A percentile compares a stretch with the other conserved stretches of the same genome.
These are phyloP conservation scores for Fusarium sp. DNA, from an alignment of 2,329 filamentous ascomycete genomes.

Conservation along the genomic window DNA sequence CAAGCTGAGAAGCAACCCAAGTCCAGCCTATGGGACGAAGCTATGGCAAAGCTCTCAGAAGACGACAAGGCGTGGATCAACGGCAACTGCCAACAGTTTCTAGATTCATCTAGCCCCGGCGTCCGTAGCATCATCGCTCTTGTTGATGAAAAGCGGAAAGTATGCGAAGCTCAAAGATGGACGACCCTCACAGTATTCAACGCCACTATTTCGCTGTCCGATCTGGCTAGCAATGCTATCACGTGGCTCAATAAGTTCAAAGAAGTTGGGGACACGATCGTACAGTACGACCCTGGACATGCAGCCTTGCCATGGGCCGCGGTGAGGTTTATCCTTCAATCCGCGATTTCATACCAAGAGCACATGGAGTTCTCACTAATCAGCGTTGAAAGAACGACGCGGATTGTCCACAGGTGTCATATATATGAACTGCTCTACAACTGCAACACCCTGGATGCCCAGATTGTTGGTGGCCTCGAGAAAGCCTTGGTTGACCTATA, in stretches of 20 bases:
- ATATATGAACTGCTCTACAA: not conserved
- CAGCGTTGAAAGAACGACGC: not conserved
- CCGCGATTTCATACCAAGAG: not conserved
- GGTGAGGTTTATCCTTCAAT: not conserved
- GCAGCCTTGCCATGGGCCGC: not conserved
- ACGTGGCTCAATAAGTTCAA: not conserved
- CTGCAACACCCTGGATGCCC: not conserved
- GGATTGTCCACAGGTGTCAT: not conserved
- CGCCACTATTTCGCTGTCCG: not conserved
- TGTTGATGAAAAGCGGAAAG: not conserved
- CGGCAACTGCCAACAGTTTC: not conserved
- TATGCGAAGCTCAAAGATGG: not conserved
- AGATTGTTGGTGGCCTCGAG: not conserved
- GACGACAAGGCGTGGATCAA: not conserved
- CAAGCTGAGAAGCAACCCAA: not conserved
- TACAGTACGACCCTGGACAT: not conserved
- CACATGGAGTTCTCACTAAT: not conserved
- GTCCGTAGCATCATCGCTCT: not conserved
- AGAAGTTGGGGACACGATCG: not conserved
- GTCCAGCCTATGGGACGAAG: not conserved
- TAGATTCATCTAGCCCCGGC: not conserved
- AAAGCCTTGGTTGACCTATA: not conserved
- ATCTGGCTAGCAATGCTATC: not conserved
- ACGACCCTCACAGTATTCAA: not conserved
- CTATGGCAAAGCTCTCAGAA: not conserved